Evolutionary conservation across 768 basidiomycete genomes (phyloP).

Genomic region (Amanita phalloides): DNA sequence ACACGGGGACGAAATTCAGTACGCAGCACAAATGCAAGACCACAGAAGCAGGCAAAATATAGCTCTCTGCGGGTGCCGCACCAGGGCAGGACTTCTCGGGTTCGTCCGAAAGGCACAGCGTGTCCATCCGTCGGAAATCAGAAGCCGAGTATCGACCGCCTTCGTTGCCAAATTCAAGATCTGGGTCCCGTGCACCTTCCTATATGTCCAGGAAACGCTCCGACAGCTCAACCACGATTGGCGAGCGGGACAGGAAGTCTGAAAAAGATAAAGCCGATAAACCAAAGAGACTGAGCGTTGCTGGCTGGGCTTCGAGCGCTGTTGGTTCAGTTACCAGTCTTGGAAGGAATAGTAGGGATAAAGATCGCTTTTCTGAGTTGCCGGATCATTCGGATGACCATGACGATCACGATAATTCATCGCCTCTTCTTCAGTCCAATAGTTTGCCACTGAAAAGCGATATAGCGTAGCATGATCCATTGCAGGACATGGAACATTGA

Average conservation of each 20-base stretch:
- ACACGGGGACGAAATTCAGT: not conserved
- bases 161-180: constrained; percentile 23
- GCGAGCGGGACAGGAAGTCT: constrained; percentile 24
- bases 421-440: not conserved
- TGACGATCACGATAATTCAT: constrained; percentile 15
- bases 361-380: constrained; percentile 44
- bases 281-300: constrained; percentile 33
- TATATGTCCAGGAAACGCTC: constrained; percentile 56
- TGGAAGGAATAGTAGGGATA: constrained; percentile 27
- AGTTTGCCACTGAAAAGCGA: constrained; percentile 18
- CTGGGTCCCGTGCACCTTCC: constrained; percentile 42
- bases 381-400: constrained; percentile 30
- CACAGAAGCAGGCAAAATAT: constrained; percentile 17
- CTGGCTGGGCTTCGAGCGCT: constrained; percentile 61
- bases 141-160: constrained; percentile 26
- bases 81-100: constrained; percentile 12
- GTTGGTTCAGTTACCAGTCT: constrained; percentile 50
- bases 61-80: constrained; percentile 7
- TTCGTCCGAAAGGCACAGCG: constrained; percentile 16
- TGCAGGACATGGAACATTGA: too few species aligned
- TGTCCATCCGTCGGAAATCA: constrained; percentile 15
- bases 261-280: constrained; percentile 19
- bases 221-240: constrained; percentile 38
- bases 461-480: not conserved
- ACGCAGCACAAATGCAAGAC: not conserved